phyloP scores from a whole-genome alignment of 805 yeast species.

The Hermanozyma aechmeae region DNA sequence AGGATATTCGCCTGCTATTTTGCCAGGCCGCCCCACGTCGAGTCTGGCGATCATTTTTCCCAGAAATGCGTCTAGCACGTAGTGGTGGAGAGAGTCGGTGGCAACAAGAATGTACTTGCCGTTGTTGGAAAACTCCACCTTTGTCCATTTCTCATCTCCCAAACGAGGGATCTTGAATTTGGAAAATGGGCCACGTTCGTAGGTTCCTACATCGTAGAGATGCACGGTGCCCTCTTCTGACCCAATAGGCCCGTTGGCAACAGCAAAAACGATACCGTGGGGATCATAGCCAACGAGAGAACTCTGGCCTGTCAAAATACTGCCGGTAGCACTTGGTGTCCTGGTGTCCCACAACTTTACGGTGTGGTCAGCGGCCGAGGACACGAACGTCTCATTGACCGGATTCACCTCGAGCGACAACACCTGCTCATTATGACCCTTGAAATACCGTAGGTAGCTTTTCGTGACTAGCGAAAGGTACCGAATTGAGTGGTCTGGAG shows the following conservation, averaged over 20 bases:
- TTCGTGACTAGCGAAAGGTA: constrained; percentile 71
- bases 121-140: constrained; percentile 71
- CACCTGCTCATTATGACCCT: constrained; percentile 78
- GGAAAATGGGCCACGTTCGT: constrained; percentile 50
- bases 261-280: constrained; percentile 71
- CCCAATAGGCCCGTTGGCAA: constrained; percentile 27
- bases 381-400: constrained; percentile 50
- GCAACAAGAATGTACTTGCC: constrained; percentile 57
- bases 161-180: constrained; percentile 9
- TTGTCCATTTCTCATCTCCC: constrained; percentile 39
- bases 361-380: constrained; percentile 68
- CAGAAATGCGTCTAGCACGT: constrained; percentile 60
- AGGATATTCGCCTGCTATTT: constrained; percentile 19
- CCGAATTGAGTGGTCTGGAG: constrained; percentile 59
- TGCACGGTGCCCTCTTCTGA: constrained; percentile 19
- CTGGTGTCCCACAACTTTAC: constrained; percentile 85
- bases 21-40: constrained; percentile 4
- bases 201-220: constrained; percentile 52
- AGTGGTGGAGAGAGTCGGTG: constrained; percentile 43
- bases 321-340: constrained; percentile 56
- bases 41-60: constrained; percentile 39
- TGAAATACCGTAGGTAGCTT: constrained; percentile 73
- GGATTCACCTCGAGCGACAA: constrained; percentile 68
- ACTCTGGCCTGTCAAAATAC: constrained; percentile 42
- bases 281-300: constrained; percentile 70